Evolutionary conservation across 371 early-diverging fungal genomes (phyloP), one percentile per base, ranked within the genome.

Genomic region (Blyttiomyces sp.): DNA sequence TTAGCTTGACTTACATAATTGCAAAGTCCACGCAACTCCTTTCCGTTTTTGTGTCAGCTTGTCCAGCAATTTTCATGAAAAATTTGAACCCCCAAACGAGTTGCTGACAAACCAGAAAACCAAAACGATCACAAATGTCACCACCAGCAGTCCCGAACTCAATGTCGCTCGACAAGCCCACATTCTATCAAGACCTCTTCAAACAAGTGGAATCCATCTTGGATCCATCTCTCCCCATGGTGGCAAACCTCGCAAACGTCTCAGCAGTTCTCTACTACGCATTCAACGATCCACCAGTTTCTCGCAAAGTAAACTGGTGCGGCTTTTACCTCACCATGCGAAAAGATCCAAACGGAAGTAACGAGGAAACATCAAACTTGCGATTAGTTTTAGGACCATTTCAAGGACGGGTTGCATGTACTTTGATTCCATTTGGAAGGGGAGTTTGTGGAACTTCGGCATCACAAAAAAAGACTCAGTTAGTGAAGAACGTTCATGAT

Each of bases 391-490:
- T 95, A 49, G 95, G 93, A 3, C 95, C 95, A 33, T 95, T 95
- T 74, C 93, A 95, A 66, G 95, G 95, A 50, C 88, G 88, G 55
- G 81, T 88, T 53, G 95, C 95, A 1, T 95, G 95, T 71, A 90
- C 91, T 0, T 76, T 82, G 42, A 93, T 95, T 59, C 81, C 75
- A 5, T 81, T 90, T 50, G 89, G 91, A 21, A 83, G 84, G 33
- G 95, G 95, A 19, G 95, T 95, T 11, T 93, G 93, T 73, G 95
- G 94, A n/a, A 79, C 88, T 2, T 88, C 89, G 1, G 92, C 92
- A 3, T 54, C 57, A 2, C 71, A 71, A 33, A 65, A 70, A 26
- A 9, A 67, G 54, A 79, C 88, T 0, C 74, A 86, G 52, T 58
- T 93, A 2, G 86, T 95, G 36, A 61, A 70, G 50, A 86, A 95